phyloP scores from a whole-genome alignment of 495 filamentous ascomycete genomes.

The Neurospora intermedia region DNA sequence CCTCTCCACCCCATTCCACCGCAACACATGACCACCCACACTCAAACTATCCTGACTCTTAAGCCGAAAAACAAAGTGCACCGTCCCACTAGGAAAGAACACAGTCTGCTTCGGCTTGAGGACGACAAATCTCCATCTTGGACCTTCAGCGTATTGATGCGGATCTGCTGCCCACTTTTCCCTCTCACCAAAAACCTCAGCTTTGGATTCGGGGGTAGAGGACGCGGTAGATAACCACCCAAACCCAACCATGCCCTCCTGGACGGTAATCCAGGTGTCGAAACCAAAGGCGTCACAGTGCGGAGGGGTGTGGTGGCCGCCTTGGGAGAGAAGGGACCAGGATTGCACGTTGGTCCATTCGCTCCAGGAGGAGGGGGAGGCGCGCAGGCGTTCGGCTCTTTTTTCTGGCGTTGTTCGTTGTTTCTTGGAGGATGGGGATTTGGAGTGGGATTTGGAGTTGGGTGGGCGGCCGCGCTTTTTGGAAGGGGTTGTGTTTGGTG shows the following conservation, averaged over 20 bases:
- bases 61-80: background rate
- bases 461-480: background rate
- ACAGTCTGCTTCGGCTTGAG: background rate
- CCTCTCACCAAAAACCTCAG: background rate
- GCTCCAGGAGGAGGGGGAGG: background rate
- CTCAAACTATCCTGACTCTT: background rate
- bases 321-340: background rate
- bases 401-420: background rate
- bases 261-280: background rate
- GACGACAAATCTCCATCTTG: background rate
- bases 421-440: background rate
- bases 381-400: background rate
- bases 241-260: background rate
- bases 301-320: background rate
- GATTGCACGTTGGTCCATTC: background rate
- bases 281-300: background rate
- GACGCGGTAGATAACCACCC: background rate
- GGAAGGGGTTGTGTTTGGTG: background rate
- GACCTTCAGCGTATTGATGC: background rate
- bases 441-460: background rate
- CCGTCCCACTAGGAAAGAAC: background rate
- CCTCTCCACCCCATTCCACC: background rate
- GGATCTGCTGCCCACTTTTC: background rate
- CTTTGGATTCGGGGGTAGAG: background rate
- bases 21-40: background rate